Evolutionary conservation across 2,329 filamentous ascomycete genomes (phyloP), one percentile per base, ranked within the genome.

Genomic region (Zymoseptoria pseudotritici): DNA sequence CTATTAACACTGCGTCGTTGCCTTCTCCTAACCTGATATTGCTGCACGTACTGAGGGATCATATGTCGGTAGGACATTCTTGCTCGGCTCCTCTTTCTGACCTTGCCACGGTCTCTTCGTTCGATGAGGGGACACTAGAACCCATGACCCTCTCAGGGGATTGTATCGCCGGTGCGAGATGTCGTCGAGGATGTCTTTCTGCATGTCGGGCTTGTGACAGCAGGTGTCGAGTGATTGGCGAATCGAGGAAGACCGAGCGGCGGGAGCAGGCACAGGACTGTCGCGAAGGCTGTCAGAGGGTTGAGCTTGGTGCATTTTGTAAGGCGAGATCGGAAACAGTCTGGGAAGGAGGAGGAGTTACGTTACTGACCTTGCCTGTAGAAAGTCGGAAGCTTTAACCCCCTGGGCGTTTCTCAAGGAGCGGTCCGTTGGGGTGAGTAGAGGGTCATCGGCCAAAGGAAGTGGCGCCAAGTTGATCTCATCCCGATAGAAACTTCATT

Each of bases 31-130:
- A 8, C 55, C 42, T 50, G 50, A 55, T 57, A 52, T 58, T 26
- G 42, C 42, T 3, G 13, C 54, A 67, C 72, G 58, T 71, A 79
- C 78, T 66, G 75, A 70, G 42, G 89, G 85, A 70, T 99, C 94
- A 72, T 97, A 95, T 63, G 85, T 81, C 0, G 94, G 92, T 9
- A 81, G 72, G 7, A 75, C 76, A n/a, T 75, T 78, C 68, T 76
- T 76, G 52, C 73, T 75, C 2, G 79, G 72, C 46, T 74, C 73
- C 65, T 81, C 79, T 66, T 81, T 76, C 65, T 79, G 74, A 49
- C 79, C 79, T 90, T 97, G 94, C 94, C 94, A 99, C 71, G 94
- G 94, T 65, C 94, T 84, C 83, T 97, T 97, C 57, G 92, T 97
- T 58, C 94, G 83, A 76, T 99, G 94, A 62, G 94, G 94, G 17